Conservation (phyloP, 116 monocot genomes). For the Cymodocea nodosa region DNA sequence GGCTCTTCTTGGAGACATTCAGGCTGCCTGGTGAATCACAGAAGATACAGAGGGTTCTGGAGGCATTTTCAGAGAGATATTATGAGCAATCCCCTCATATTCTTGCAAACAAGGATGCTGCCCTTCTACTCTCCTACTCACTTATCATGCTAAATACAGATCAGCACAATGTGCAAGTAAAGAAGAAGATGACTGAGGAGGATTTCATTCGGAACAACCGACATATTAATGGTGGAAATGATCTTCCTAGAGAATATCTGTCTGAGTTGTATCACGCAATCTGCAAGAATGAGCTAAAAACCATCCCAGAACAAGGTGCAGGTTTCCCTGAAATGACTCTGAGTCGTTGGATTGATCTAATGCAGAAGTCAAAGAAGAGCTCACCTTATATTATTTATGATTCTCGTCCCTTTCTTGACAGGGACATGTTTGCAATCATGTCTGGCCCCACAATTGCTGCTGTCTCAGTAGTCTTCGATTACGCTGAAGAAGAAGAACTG, state of each 20-base stretch:
- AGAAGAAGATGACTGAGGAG: slow-evolving; percentile 95
- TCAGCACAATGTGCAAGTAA: slow-evolving; percentile 90
- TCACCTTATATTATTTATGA: slow-evolving; percentile 58
- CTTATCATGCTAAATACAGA: slow-evolving; percentile 91
- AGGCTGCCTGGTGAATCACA: slow-evolving; percentile 84
- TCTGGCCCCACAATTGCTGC: slow-evolving; percentile 86
- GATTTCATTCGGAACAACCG: slow-evolving; percentile 85
- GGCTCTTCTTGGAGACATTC: slow-evolving; percentile 84
- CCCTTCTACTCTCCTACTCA: slow-evolving; percentile 64
- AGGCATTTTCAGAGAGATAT: slow-evolving; percentile 87
- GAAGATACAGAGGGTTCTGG: slow-evolving; percentile 83
- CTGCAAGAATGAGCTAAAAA: slow-evolving; percentile 71
- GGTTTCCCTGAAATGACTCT: slow-evolving; percentile 69
- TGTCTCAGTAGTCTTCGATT: slow-evolving; percentile 76
- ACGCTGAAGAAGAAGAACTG: slow-evolving; percentile 73
- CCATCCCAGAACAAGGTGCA: slow-evolving; percentile 53
- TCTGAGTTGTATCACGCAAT: slow-evolving; percentile 69
- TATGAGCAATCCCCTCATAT: slow-evolving; percentile 77
- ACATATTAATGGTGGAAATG: slow-evolving; percentile 69
- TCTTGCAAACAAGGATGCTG: slow-evolving; percentile 82
- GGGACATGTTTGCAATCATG: slow-evolving; percentile 88
- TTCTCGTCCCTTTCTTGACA: slow-evolving; percentile 43
- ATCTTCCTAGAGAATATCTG: slow-evolving; percentile 72
- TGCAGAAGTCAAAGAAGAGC: slow-evolving; percentile 56
- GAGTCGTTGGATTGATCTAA: slow-evolving; percentile 75